Evolutionary conservation across 2,329 filamentous ascomycete genomes (phyloP).

Genomic region (Ophiocordyceps camponoti-saundersi): DNA sequence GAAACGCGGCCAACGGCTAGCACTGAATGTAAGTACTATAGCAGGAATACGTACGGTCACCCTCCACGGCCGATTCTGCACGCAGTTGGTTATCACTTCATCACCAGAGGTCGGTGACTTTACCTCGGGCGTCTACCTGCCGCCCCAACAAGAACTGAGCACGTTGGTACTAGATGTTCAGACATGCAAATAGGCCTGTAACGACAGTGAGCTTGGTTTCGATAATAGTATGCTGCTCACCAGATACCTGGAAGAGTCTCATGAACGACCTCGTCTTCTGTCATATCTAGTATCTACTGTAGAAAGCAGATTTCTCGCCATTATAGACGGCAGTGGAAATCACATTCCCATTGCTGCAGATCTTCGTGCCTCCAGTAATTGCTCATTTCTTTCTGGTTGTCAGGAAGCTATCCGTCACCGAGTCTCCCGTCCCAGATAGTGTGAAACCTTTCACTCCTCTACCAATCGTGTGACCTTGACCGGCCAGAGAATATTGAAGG

Average conservation of each 20-base stretch:
- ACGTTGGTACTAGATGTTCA: too few relatives aligned
- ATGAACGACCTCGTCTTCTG: not conserved
- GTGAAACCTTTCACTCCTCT: too few relatives aligned
- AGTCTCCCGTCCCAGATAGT: too few relatives aligned
- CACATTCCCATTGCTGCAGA: not conserved
- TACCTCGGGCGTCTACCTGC: not conserved
- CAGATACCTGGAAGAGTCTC: not conserved
- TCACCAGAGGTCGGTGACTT: not conserved
- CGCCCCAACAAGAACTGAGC: not conserved
- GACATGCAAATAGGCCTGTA: not conserved
- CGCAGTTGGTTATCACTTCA: not conserved
- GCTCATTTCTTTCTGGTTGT: not conserved
- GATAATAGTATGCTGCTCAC: not conserved
- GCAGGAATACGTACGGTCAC: too few relatives aligned
- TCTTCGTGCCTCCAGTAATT: not conserved
- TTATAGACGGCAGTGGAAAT: not conserved
- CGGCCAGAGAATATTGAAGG: too few relatives aligned
- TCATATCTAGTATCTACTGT: not conserved
- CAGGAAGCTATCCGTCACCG: not conserved
- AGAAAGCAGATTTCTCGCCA: not conserved
- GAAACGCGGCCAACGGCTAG: not conserved
- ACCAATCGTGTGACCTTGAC: too few relatives aligned
- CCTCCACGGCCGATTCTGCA: too few relatives aligned
- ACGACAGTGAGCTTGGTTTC: not conserved
- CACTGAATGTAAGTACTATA: not conserved